phyloP scores from a whole-genome alignment of 208 protist species.

The Leishmania martiniquensis region DNA sequence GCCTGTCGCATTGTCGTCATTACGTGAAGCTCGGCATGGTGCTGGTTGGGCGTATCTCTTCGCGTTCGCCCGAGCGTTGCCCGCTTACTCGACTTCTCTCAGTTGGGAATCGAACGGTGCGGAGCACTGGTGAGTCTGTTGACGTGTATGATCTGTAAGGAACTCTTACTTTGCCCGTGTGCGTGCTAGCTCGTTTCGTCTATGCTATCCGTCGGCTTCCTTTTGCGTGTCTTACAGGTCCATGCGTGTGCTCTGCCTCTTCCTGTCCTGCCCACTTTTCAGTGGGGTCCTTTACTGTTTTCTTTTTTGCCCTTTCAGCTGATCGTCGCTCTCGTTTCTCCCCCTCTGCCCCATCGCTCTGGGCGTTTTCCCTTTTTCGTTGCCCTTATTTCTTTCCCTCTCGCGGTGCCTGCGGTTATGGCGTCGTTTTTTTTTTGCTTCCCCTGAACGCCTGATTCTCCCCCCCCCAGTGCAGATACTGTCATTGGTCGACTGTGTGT shows the following conservation, averaged over 20 bases:
- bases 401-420: background rate
- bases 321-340: background rate
- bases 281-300: background rate
- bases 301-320: too few species aligned
- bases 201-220: too few species aligned
- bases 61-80: too few species aligned
- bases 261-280: background rate
- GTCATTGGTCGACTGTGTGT: too few species aligned
- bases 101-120: too few species aligned
- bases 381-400: background rate
- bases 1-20: too few species aligned
- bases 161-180: background rate
- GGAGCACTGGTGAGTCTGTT: background rate
- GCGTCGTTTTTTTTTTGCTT: background rate
- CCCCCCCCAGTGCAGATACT: too few species aligned
- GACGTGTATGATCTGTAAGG: background rate
- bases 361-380: background rate
- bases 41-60: too few species aligned
- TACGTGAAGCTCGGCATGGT: too few species aligned
- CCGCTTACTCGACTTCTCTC: too few species aligned
- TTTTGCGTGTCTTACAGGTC: background rate
- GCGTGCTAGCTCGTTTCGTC: too few species aligned
- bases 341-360: background rate
- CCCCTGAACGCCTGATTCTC: too few species aligned
- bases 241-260: background rate